Evolutionary conservation across 2,329 filamentous ascomycete species (phyloP).

Genomic region (Camptophora hylomeconis): DNA sequence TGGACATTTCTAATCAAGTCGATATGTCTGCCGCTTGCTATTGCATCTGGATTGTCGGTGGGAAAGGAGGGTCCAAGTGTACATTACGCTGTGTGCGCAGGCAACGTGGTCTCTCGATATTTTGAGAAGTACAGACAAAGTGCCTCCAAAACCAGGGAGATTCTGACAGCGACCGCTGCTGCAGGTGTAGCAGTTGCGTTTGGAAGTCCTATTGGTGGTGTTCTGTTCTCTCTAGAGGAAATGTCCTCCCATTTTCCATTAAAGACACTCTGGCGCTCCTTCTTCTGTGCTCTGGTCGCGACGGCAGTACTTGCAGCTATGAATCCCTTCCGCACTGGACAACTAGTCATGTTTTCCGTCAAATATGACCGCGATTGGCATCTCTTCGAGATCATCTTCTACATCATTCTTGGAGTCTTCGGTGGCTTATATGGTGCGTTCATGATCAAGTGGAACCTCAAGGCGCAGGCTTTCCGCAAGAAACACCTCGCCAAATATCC

Average conservation of each 20-base stretch:
- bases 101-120: constrained; percentile 85
- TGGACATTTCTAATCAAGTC: constrained; percentile 93
- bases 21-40: constrained; percentile 76
- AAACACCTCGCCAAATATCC: constrained; percentile 77
- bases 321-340: constrained; percentile 94
- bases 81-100: constrained; percentile 96
- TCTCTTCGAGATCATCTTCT: constrained; percentile 91
- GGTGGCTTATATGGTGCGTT: constrained; percentile 92
- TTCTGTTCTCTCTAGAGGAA: constrained; percentile 92
- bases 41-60: constrained; percentile 84
- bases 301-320: constrained; percentile 86
- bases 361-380: constrained; percentile 94
- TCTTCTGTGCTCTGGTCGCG: constrained; percentile 92
- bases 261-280: constrained; percentile 95
- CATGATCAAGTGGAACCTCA: constrained; percentile 94
- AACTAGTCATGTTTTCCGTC: constrained; percentile 98
- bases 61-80: constrained; percentile 97
- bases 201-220: constrained; percentile 91
- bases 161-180: constrained; percentile 84
- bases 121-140: constrained; percentile 88
- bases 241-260: constrained; percentile 95
- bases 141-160: constrained; percentile 87
- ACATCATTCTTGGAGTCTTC: constrained; percentile 80
- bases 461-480: constrained; percentile 83
- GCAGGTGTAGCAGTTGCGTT: constrained; percentile 95